These are phyloP conservation scores for Agaricus sinodeliciosus DNA, from an alignment of 768 basidiomycete species.

Conservation along the genomic window DNA sequence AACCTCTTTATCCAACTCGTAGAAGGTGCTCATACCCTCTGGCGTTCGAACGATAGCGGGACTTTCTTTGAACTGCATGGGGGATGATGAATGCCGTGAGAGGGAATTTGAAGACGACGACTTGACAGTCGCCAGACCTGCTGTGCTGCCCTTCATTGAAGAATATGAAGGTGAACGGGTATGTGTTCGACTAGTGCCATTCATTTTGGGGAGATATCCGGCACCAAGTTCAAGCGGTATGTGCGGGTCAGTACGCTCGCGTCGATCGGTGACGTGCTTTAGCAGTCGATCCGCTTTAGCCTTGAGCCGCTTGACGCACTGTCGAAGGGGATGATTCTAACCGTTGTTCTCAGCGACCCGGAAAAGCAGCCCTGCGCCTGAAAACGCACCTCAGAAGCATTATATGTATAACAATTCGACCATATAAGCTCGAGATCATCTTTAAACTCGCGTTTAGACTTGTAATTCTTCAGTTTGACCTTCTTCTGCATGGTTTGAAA, in stretches of 20 bases:
- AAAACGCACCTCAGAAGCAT: slow-evolving; percentile 76
- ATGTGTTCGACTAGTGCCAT: slow-evolving; percentile 33
- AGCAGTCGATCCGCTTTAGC: slow-evolving; percentile 82
- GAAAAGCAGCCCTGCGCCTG: neutral
- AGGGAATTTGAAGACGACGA: slow-evolving; percentile 16
- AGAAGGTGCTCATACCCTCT: slow-evolving; percentile 67
- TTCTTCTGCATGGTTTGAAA: slow-evolving; percentile 88
- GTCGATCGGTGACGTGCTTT: slow-evolving; percentile 83
- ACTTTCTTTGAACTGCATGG: slow-evolving; percentile 51
- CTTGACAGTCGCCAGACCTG: slow-evolving; percentile 22
- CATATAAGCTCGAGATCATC: slow-evolving; percentile 95
- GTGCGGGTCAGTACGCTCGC: slow-evolving; percentile 67
- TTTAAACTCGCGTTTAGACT: slow-evolving; percentile 89
- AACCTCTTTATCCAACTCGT: slow-evolving; percentile 49
- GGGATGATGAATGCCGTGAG: slow-evolving; percentile 5
- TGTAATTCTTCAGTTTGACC: slow-evolving; percentile 88
- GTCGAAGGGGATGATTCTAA: slow-evolving; percentile 85
- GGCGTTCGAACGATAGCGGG: slow-evolving; percentile 65
- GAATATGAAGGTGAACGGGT: slow-evolving; percentile 33
- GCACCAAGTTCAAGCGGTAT: slow-evolving; percentile 45
- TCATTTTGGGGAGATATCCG: slow-evolving; percentile 26
- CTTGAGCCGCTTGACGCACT: slow-evolving; percentile 73
- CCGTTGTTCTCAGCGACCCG: slow-evolving; percentile 2
- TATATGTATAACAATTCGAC: slow-evolving; percentile 92
- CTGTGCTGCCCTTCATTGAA: slow-evolving; percentile 18